phyloP scores from a whole-genome alignment of 805 yeast species.

The Lachancea sp. region DNA sequence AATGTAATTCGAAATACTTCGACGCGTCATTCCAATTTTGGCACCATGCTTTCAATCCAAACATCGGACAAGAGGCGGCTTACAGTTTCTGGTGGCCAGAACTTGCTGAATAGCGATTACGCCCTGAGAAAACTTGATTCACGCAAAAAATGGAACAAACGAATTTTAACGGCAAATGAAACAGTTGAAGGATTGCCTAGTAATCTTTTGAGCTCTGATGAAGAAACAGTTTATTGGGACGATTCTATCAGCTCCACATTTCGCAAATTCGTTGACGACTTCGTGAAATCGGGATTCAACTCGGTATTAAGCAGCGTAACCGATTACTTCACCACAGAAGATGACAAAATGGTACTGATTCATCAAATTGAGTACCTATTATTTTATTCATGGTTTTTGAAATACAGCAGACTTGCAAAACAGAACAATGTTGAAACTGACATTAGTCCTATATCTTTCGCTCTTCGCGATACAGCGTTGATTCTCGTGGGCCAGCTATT shows the following conservation, averaged over 20 bases:
- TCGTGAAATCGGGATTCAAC: constrained; percentile 71
- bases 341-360: constrained; percentile 28
- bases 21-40: constrained; percentile 85
- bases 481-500: constrained; percentile 39
- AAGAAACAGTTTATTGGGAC: constrained; percentile 26
- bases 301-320: constrained; percentile 52
- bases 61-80: constrained; percentile 52
- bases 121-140: constrained; percentile 61
- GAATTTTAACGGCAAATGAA: constrained; percentile 26
- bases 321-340: constrained; percentile 38
- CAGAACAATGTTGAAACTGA: constrained; percentile 22
- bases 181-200: constrained; percentile 31
- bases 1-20: constrained; percentile 46
- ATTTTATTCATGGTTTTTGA: constrained; percentile 68
- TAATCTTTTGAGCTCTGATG: constrained; percentile 20
- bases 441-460: constrained; percentile 43
- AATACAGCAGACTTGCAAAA: constrained; percentile 47
- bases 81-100: constrained; percentile 70
- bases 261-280: constrained; percentile 45
- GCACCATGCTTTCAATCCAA: constrained; percentile 71
- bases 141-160: constrained; percentile 57
- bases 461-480: constrained; percentile 56
- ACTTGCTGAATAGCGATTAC: constrained; percentile 42
- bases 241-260: constrained; percentile 31
- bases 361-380: constrained; percentile 46